Percentiles rank a stretch among this genome's conserved stretches.
phyloP scores from a whole-genome alignment of 306 rosid genomes.

The Oxytropis ochrocephala region DNA sequence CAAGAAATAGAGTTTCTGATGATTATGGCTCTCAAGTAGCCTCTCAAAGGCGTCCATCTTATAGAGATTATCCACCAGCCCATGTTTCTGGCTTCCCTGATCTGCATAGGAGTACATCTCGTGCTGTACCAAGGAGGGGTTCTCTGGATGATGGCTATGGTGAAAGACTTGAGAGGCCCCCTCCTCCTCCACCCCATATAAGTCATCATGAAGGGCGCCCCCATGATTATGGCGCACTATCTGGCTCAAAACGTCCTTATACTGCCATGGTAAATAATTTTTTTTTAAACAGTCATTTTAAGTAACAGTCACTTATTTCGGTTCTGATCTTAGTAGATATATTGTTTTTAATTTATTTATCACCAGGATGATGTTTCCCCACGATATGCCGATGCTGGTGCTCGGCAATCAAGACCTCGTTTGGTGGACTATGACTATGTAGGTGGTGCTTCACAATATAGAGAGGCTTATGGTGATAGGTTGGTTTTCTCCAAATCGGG shows the following conservation, averaged over 20 bases:
- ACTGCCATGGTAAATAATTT: constrained; percentile 47
- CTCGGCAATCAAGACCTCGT: constrained; percentile 80
- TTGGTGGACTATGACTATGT: constrained; percentile 85
- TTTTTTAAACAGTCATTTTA: not conserved
- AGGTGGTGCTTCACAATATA: constrained; percentile 63
- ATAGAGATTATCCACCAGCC: constrained; percentile 66
- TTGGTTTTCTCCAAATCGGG: constrained; percentile 21
- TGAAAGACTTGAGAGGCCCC: constrained; percentile 75
- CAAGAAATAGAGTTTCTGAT: constrained; percentile 53
- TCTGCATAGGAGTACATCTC: constrained; percentile 53
- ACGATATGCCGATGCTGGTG: constrained; percentile 58
- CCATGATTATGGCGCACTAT: constrained; percentile 62
- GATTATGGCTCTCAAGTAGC: constrained; percentile 65
- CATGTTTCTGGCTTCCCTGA: constrained; percentile 66
- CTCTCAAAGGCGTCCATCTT: constrained; percentile 62
- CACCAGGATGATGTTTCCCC: constrained; percentile 76
- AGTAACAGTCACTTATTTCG: constrained; percentile 8
- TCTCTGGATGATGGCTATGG: constrained; percentile 75
- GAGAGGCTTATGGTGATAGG: constrained; percentile 83
- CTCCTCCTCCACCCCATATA: constrained; percentile 46
- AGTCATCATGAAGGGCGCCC: constrained; percentile 71
- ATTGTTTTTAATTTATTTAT: not conserved
- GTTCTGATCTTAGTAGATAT: not conserved
- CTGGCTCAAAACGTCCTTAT: constrained; percentile 89
- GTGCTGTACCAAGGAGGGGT: constrained; percentile 54